Base-by-base conservation (phyloP, 305 asterid species). In the Salvia sclarea region DNA sequence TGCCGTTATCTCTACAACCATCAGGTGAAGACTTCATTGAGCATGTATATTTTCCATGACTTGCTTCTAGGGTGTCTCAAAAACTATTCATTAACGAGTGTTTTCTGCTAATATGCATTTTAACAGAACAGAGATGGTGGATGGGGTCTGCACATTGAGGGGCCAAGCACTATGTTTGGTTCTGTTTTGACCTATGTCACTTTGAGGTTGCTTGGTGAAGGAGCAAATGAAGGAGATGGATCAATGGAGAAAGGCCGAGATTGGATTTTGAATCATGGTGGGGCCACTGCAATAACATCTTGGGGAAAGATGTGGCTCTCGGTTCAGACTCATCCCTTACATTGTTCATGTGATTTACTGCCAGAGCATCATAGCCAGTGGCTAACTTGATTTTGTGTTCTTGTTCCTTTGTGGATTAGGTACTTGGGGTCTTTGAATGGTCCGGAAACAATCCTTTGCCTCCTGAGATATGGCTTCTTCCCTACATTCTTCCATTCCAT, bases 271-370 rank as follows among this genome's bases (percentile, higher is more conserved):
- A 83, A 72, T 73, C 98, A 86, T 74, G 98, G 98, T 67, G 82
- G 97, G 78, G 98, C 97, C 64, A 86, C 95, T 58, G 82, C 90
- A 33, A 86, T 89, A 64, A 82, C 98, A 24, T 92, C 98, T 40
- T 92, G 98, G 98, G 98, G 98, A 44, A 92, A 92, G 79, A 84
- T 88, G 96, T 92, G 98, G 98, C 98, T 92, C 76, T 78, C 98
- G 73, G 98, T 92, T 76, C 56, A 49, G 78, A 63, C 66, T 75
- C 35, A 56, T 70, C 79, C 71, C 57, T 75, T 67, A 38, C 11
- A 8, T 53, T 62, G 43, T 31, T 75, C 55, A 33, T 68, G 56
- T 43, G 20, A 17, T 70, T 60, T 53, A 16, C 25, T 50, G 71
- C 24, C 56, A 25, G 40, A 37, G 48, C 25, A 60, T 61, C 35